A percentile compares a stretch with the other conserved stretches of the same genome.
These are phyloP conservation scores for Mikania micrantha DNA, from an alignment of 129 eudicot species.

Conservation along the genomic window DNA sequence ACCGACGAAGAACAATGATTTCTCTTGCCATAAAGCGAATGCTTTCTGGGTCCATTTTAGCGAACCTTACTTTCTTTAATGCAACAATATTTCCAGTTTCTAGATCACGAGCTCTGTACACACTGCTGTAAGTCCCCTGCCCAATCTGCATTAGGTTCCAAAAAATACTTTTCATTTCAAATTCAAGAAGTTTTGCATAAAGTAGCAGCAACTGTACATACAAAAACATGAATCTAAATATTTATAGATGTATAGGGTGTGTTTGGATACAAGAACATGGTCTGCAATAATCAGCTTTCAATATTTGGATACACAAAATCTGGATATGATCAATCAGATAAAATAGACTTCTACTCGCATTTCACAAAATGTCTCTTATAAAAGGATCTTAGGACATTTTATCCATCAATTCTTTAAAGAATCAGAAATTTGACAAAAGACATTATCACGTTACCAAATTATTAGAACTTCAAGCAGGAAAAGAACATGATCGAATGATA, in stretches of 20 bases:
- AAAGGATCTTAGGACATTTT: background rate
- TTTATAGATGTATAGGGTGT: background rate
- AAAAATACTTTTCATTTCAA: conserved; percentile 1
- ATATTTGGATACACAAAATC: background rate
- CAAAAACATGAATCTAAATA: background rate
- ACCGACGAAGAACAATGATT: conserved; percentile 62
- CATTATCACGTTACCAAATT: background rate
- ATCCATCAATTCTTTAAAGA: background rate
- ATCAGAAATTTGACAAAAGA: background rate
- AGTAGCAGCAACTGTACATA: background rate
- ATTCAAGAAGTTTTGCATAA: background rate
- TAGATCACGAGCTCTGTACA: conserved; percentile 75
- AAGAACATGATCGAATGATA: background rate
- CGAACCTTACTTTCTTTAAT: conserved; percentile 59
- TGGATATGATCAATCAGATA: background rate
- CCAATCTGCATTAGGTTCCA: conserved; percentile 49
- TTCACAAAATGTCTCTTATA: background rate
- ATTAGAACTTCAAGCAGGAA: background rate
- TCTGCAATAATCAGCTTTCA: background rate
- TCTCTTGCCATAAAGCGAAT: conserved; percentile 85
- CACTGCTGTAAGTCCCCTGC: conserved; percentile 86
- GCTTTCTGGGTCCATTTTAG: conserved; percentile 80
- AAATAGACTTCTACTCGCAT: background rate
- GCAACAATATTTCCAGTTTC: conserved; percentile 74
- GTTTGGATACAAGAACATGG: background rate